phyloP scores from a whole-genome alignment of 2,329 filamentous ascomycete species.

The Elsinoe fawcettii region DNA sequence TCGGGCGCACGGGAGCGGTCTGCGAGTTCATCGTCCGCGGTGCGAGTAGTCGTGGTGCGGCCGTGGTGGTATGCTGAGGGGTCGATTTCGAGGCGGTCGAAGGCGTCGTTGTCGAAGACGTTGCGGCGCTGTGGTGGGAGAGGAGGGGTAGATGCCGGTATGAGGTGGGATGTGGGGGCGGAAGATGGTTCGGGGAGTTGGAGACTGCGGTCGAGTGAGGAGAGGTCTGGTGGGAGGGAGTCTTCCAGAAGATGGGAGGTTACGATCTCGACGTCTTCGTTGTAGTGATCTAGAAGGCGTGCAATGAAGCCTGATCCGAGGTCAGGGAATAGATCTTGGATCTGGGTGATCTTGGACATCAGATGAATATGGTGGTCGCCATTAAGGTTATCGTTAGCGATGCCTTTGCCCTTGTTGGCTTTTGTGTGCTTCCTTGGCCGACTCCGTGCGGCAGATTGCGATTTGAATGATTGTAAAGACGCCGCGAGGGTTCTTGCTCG shows the following conservation, averaged over 20 bases:
- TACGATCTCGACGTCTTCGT: conserved; percentile 68
- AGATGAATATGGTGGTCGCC: conserved; percentile 63
- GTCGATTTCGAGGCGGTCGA: conserved; percentile 62
- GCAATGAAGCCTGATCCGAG: conserved; percentile 76
- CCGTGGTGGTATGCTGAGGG: conserved; percentile 69
- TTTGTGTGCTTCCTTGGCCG: conserved; percentile 44
- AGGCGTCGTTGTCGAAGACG: conserved; percentile 70
- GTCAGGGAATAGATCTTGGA: conserved; percentile 91
- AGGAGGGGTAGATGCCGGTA: conserved; percentile 52
- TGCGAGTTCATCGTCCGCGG: conserved; percentile 63
- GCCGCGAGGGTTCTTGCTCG: conserved; percentile 55
- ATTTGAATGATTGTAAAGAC: conserved; percentile 52
- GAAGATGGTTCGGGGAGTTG: conserved; percentile 42
- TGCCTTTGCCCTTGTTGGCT: conserved; percentile 58
- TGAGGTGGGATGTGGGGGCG: conserved; percentile 31
- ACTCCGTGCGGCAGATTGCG: conserved; percentile 44
- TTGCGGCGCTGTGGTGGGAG: conserved; percentile 55
- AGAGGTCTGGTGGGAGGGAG: conserved; percentile 62
- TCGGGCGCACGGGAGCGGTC: conserved; percentile 58
- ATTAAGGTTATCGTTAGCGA: conserved; percentile 28
- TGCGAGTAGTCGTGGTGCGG: conserved; percentile 55
- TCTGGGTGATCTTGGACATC: conserved; percentile 75
- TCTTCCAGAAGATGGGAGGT: conserved; percentile 75
- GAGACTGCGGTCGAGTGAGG: conserved; percentile 55
- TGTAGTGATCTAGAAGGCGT: conserved; percentile 70